Evolutionary conservation across 305 asterid genomes (phyloP), one percentile per base, ranked within the genome.

Genomic region (Solanum hybrid): DNA sequence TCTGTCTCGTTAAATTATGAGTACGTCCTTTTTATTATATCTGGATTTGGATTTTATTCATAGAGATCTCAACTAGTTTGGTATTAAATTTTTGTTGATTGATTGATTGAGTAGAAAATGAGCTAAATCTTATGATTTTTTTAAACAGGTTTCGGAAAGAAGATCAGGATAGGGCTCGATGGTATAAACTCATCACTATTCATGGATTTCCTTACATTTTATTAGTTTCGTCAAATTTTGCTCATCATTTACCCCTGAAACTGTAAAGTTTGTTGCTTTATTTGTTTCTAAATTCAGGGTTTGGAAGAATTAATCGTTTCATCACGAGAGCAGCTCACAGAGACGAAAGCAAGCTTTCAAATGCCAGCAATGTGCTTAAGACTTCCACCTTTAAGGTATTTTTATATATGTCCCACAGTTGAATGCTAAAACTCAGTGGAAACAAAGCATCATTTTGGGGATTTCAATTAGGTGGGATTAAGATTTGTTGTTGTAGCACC

Each of bases 71-170:
- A 82, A 82, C 35, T 81, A 42, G 69, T 80, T 42, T 14, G 8
- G 64, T n/a, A 26, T 81, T 16, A 16, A 42, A 5, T 14, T 17
- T 46, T 82, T 5, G 16, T 35, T 35, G 46, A 36, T 17, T 32
- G 80, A 37, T 37, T 79, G 51, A 38, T 42, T 82, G 40, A 82
- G 38, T 40, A 42, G 38, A 82, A 82, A 46, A 46, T 9, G 27
- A 82, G 87, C 87, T 82, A 42, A 46, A 27, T 46, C 72, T 42
- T 82, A 8, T 42, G 71, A 16, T 10, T 27, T 46, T 27, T 1
- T 17, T 1, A 14, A 31, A 17, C 72, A 88, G 88, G 88, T 80
- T 80, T 80, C 72, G 82, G 88, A 88, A 88, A 88, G 87, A 88
- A 37, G 80, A 80, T 82, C 73, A 31, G 87, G 38, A 16, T 79